Base-by-base conservation (phyloP, 2,329 filamentous ascomycete species). In the Microsporum canis region DNA sequence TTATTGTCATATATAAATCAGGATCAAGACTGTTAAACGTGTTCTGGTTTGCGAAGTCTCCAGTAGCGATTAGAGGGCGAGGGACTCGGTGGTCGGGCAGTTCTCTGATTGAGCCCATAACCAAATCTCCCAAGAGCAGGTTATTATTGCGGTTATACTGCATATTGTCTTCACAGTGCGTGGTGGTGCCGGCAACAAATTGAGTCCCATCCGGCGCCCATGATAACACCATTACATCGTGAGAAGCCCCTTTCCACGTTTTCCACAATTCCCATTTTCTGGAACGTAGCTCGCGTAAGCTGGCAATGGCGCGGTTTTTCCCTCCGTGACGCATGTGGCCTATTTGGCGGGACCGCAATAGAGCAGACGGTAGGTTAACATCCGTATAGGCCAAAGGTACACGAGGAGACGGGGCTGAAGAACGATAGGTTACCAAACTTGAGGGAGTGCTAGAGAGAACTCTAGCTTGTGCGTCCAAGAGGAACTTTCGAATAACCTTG, bases 91-190 rank as follows among this genome's bases (percentile, higher is more conserved):
- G 83, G 57, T 82, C 77, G 0, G 80, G 76, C 0, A 86, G 68
- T 63, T 85, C 83, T 59, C 75, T 71, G 5, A 85, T 67, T 0
- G 66, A 66, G 23, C 75, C 76, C 1, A 66, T 65, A 1, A 67
- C 64, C 2, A 77, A 63, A 63, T 82, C 72, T 0, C 83, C 83
- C 39, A 82, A 68, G 0, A 85, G 66, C 0, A 85, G 71, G 65
- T 85, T 85, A 62, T 82, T 80, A 0, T 76, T 73, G 43, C 79
- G 73, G 62, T 86, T 86, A 66, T 86, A 86, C 45, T 82, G 78
- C 77, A 83, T 81, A n/a, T 78, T 81, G 53, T 74, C 68, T 64
- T 85, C 82, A 2, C 78, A 78, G 3, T 82, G 77, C 34, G 82
- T 79, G 4, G 82, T 79, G 3, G 82, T 80, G 1, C 82, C 83